Conservation (phyloP, 352 stramenopile species). For the Globisporangium orthogonon region DNA sequence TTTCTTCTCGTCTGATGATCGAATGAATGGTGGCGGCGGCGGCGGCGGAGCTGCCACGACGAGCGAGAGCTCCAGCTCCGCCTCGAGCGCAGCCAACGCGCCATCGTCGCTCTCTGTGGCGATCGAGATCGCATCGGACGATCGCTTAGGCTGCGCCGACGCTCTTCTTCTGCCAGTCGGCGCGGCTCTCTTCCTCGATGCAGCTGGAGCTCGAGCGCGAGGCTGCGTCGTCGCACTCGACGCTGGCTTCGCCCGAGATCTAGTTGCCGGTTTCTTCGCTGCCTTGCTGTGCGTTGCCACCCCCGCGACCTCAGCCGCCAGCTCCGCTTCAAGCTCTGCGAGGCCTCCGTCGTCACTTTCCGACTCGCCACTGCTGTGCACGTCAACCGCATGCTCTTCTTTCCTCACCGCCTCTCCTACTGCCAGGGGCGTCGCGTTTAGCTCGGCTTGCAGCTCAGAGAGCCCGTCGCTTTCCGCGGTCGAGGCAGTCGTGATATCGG, state of each 20-base stretch:
- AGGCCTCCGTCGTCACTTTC: slow-evolving; percentile 16
- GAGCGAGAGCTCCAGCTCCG: slow-evolving; percentile 6
- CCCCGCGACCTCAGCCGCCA: slow-evolving; percentile 9
- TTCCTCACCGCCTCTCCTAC: neutral
- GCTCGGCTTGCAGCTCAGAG: slow-evolving; percentile 26
- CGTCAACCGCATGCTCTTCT: neutral
- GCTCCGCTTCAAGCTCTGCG: slow-evolving; percentile 14
- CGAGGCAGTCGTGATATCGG: neutral
- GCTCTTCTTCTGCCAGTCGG: neutral
- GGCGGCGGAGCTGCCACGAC: slow-evolving; percentile 1
- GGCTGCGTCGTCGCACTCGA: neutral
- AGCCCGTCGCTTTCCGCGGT: slow-evolving; percentile 15
- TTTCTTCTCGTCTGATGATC: neutral
- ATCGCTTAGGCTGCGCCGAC: neutral
- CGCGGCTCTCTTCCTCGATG: neutral
- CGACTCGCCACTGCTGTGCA: neutral
- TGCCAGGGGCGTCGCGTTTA: slow-evolving; percentile 6
- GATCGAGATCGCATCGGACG: slow-evolving; percentile 1
- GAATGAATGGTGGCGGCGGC: neutral
- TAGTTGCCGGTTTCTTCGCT: slow-evolving; percentile 3
- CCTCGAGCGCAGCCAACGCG: slow-evolving; percentile 6
- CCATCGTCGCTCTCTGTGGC: slow-evolving; percentile 9
- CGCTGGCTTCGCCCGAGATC: neutral
- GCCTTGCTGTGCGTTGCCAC: neutral
- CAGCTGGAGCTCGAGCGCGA: neutral